Evolutionary conservation across 1,284 basidiomycete species (phyloP).

Genomic region (Grifola frondosa): DNA sequence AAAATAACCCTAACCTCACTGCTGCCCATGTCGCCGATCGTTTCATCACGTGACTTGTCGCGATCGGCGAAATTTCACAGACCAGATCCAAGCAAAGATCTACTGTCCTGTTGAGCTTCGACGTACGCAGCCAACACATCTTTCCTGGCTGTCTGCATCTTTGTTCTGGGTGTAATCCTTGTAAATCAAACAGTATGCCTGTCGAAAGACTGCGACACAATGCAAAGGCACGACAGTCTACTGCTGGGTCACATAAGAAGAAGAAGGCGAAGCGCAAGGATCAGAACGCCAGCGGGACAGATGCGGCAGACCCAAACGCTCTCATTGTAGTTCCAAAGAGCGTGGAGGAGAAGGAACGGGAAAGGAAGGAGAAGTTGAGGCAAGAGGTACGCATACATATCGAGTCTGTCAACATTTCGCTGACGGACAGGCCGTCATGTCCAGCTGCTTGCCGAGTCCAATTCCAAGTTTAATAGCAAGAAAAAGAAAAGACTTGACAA

Average conservation of each 20-base stretch:
- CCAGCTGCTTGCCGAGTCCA: slow-evolving; percentile 52
- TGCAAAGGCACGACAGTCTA: slow-evolving; percentile 62
- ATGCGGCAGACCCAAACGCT: slow-evolving; percentile 53
- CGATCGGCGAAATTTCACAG: too few relatives aligned
- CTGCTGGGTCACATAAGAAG: slow-evolving; percentile 44
- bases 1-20: too few relatives aligned
- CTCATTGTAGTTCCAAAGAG: slow-evolving; percentile 58
- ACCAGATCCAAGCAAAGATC: too few relatives aligned
- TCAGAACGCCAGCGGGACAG: slow-evolving; percentile 15
- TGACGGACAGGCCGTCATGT: not conserved
- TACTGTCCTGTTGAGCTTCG: too few relatives aligned
- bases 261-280: slow-evolving; percentile 47
- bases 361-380: slow-evolving; percentile 57
- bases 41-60: too few relatives aligned
- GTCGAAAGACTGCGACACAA: slow-evolving; percentile 46
- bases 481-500: slow-evolving; percentile 82
- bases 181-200: too few relatives aligned
- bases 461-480: slow-evolving; percentile 73
- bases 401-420: not conserved
- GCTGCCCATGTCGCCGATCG: too few relatives aligned
- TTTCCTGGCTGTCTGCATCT: too few relatives aligned
- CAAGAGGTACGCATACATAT: slow-evolving; percentile 52
- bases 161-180: too few relatives aligned
- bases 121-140: too few relatives aligned
- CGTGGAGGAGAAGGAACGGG: slow-evolving; percentile 58